Percentiles rank a stretch among this genome's conserved stretches.
phyloP scores from a whole-genome alignment of 2,329 filamentous ascomycete species.

The Calycina marina region DNA sequence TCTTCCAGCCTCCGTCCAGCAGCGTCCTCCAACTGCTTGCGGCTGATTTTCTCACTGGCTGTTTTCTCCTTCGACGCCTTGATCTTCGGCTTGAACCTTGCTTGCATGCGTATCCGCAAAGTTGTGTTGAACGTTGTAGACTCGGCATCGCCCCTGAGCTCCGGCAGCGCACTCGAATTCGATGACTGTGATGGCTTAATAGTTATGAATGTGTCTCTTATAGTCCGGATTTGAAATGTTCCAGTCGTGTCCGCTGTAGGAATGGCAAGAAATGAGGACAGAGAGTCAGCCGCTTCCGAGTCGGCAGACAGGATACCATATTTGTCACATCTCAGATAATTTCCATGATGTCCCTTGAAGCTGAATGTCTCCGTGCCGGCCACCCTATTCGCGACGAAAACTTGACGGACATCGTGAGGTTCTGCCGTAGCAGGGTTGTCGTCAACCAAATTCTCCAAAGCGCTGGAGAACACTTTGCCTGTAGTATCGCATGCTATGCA shows the following conservation, averaged over 20 bases:
- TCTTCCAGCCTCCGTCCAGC: constrained; percentile 66
- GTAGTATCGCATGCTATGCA: constrained; percentile 75
- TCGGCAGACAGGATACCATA: constrained; percentile 64
- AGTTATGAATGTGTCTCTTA: constrained; percentile 55
- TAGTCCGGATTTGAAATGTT: constrained; percentile 62
- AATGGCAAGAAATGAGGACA: constrained; percentile 68
- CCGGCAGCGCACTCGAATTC: constrained; percentile 35
- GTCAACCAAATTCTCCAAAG: constrained; percentile 79
- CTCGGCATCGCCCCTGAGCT: constrained; percentile 65
- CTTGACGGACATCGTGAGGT: constrained; percentile 88
- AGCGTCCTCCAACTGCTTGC: constrained; percentile 69
- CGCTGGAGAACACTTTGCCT: constrained; percentile 71
- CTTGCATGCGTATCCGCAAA: constrained; percentile 81
- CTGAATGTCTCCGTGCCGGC: constrained; percentile 68
- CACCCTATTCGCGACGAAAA: constrained; percentile 81
- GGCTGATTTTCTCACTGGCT: constrained; percentile 70
- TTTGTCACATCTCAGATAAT: constrained; percentile 75
- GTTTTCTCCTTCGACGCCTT: constrained; percentile 72
- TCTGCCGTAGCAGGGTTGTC: constrained; percentile 72
- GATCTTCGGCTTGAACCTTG: constrained; percentile 75
- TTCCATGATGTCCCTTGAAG: constrained; percentile 83
- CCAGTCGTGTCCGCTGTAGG: constrained; percentile 48
- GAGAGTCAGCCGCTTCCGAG: constrained; percentile 66
- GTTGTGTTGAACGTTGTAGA: constrained; percentile 54
- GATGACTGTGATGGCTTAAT: constrained; percentile 36